Percentiles rank a stretch among this genome's conserved stretches.
These are phyloP conservation scores for Pseudogymnoascus sp. DNA, from an alignment of 2,329 filamentous ascomycete species.

Conservation along the genomic window DNA sequence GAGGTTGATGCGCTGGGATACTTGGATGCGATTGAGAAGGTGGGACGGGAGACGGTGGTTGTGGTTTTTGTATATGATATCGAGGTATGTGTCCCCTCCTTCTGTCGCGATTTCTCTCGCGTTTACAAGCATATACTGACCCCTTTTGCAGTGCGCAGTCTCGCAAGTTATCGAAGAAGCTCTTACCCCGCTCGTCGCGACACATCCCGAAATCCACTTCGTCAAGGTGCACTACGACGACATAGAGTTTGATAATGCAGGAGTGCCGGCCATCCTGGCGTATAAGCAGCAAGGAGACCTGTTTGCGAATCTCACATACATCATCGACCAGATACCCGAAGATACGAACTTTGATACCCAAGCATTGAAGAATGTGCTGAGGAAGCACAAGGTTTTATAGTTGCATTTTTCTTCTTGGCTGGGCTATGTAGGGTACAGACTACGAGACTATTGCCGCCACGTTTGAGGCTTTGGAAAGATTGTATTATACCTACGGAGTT, in stretches of 20 bases:
- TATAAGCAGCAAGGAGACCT: conserved; percentile 84
- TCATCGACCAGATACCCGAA: conserved; percentile 76
- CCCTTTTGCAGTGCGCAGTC: conserved; percentile 56
- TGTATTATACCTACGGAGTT: background rate
- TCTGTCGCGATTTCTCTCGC: background rate
- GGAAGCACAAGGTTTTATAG: conserved; percentile 43
- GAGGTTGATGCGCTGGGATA: conserved; percentile 85
- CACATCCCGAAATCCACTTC: conserved; percentile 68
- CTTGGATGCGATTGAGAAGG: conserved; percentile 92
- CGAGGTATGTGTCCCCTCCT: conserved; percentile 48
- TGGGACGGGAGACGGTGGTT: conserved; percentile 69
- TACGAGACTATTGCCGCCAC: background rate
- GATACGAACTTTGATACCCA: conserved; percentile 50
- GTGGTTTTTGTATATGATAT: conserved; percentile 91
- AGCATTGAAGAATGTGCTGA: conserved; percentile 43
- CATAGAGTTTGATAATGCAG: conserved; percentile 86
- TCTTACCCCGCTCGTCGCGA: conserved; percentile 62
- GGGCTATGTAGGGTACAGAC: background rate
- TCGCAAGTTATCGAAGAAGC: conserved; percentile 72
- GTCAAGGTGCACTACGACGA: conserved; percentile 86
- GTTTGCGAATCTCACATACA: conserved; percentile 79
- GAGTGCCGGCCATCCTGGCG: conserved; percentile 78
- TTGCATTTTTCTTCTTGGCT: background rate
- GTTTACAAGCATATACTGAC: conserved; percentile 17
- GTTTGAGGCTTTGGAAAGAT: background rate